phyloP scores from a whole-genome alignment of 257 asterid species.

The Eustoma russellianum region DNA sequence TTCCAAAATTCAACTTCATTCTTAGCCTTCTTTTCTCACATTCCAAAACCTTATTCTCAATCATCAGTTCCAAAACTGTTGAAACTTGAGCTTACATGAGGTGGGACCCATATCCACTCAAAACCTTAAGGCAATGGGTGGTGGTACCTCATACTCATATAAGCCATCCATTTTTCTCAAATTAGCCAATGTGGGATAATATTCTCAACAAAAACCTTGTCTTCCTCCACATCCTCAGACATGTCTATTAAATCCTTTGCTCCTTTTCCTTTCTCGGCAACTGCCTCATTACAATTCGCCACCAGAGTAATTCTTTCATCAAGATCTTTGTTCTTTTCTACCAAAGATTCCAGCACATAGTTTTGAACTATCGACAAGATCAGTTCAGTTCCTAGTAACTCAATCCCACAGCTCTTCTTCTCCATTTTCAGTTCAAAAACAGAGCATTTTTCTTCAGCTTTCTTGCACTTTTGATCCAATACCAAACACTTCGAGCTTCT shows the following conservation, averaged over 20 bases:
- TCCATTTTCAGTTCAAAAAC: slow-evolving; percentile 20
- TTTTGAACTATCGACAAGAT: slow-evolving; percentile 11
- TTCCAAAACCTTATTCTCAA: slow-evolving; percentile 42
- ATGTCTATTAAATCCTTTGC: slow-evolving; percentile 4
- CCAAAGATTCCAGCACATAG: slow-evolving; percentile 17
- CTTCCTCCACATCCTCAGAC: slow-evolving; percentile 18
- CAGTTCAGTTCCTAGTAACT: slow-evolving; percentile 18
- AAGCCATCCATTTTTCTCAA: too few species aligned
- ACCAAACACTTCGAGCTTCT: slow-evolving; percentile 22
- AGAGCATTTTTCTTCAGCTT: slow-evolving; percentile 13
- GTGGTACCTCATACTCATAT: too few species aligned
- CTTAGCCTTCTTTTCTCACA: slow-evolving; percentile 44
- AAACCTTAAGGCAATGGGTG: too few species aligned
- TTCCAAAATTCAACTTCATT: slow-evolving; percentile 34
- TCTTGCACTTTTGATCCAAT: slow-evolving; percentile 20
- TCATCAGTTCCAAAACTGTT: slow-evolving; percentile 30
- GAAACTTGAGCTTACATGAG: too few species aligned
- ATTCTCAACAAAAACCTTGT: too few species aligned
- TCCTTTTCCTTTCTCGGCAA: neutral
- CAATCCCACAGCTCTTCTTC: slow-evolving; percentile 14
- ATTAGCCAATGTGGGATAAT: too few species aligned
- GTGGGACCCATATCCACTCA: too few species aligned
- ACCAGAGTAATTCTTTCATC: slow-evolving; percentile 18
- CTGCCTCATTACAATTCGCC: too few species aligned
- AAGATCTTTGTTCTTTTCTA: slow-evolving; percentile 27